phyloP scores from a whole-genome alignment of 164 flowering plant genomes.

The Umbilicus rupestris region DNA sequence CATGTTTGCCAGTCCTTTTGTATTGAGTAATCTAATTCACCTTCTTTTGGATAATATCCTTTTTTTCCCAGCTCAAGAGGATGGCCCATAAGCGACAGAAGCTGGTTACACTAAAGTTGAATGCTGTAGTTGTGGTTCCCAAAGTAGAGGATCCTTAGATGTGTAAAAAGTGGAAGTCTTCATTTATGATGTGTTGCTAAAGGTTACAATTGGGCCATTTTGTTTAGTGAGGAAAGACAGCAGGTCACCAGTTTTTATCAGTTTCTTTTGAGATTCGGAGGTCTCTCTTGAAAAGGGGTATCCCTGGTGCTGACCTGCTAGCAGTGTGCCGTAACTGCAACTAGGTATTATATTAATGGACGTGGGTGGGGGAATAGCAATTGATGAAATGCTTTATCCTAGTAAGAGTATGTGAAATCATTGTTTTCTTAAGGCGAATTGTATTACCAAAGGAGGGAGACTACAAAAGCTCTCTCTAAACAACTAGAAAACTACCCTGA shows the following conservation, averaged over 20 bases:
- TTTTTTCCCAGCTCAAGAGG: slow-evolving; percentile 7
- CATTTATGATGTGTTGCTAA: neutral
- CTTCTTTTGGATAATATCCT: neutral
- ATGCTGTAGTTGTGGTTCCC: neutral
- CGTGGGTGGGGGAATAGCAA: no score
- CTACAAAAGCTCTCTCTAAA: no score
- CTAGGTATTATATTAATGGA: no score
- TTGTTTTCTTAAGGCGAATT: no score
- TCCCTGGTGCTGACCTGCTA: no score
- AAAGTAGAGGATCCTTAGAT: neutral
- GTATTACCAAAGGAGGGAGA: no score
- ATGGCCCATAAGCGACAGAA: neutral
- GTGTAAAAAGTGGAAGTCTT: no score
- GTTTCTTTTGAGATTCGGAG: neutral
- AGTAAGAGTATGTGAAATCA: no score
- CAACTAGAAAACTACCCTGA: no score
- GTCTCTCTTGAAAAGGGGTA: neutral
- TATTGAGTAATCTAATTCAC: neutral
- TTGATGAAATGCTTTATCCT: no score
- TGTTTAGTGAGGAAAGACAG: neutral
- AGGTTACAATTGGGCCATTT: neutral
- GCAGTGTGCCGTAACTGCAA: no score
- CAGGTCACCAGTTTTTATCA: neutral
- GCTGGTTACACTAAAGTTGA: neutral
- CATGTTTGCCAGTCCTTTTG: no score